Conservation (phyloP, 305 asterid species). For the Plantago coronopus region DNA sequence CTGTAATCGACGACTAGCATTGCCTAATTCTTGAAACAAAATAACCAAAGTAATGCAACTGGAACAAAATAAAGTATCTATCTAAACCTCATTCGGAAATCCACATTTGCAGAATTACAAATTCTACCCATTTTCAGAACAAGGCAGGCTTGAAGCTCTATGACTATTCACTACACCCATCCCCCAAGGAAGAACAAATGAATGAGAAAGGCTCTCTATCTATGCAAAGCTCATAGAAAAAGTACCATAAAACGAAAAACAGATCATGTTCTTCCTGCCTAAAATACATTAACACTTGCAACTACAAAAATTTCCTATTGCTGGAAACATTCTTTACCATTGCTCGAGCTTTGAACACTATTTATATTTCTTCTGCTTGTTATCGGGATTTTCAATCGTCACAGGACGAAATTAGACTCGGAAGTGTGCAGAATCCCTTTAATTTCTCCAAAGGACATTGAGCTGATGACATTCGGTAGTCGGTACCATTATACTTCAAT, state of each 20-base stretch:
- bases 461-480: constrained; percentile 4
- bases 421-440: not conserved
- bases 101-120: constrained; percentile 51
- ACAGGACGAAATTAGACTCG: not conserved
- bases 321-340: constrained; percentile 31
- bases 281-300: constrained; percentile 48
- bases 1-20: not conserved
- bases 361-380: constrained; percentile 21
- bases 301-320: constrained; percentile 71
- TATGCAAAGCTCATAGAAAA: constrained; percentile 29
- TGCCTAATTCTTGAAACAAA: constrained; percentile 2
- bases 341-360: constrained; percentile 28
- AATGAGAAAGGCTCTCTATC: constrained; percentile 40
- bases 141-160: constrained; percentile 28
- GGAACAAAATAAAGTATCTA: constrained; percentile 20
- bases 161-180: constrained; percentile 27
- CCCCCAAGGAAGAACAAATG: constrained; percentile 48
- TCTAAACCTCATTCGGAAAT: constrained; percentile 39
- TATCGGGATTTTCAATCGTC: constrained; percentile 16
- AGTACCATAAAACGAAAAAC: constrained; percentile 20
- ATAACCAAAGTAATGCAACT: constrained; percentile 18
- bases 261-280: constrained; percentile 36
- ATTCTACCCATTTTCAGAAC: constrained; percentile 33
- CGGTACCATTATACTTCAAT: not conserved
- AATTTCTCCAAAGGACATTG: not conserved